Percentiles rank a stretch among this genome's conserved stretches.
phyloP scores from a whole-genome alignment of 2,329 filamentous ascomycete genomes.

The Microdochium paspali region DNA sequence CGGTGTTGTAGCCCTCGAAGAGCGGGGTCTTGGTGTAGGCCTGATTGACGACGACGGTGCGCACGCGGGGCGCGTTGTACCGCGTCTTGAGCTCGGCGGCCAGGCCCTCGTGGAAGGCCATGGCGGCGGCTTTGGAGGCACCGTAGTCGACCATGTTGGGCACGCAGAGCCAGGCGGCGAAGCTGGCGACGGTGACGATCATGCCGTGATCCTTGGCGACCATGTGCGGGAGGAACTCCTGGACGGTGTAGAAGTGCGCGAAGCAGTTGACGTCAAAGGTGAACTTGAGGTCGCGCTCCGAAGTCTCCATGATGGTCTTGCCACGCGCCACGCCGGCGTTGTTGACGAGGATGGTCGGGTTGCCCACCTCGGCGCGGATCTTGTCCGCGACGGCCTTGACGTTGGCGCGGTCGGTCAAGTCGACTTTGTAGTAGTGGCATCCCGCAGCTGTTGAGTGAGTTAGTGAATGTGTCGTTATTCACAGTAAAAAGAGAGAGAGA shows the following conservation, averaged over 20 bases:
- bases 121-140: slow-evolving; percentile 54
- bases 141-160: slow-evolving; percentile 61
- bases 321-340: slow-evolving; percentile 59
- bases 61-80: slow-evolving; percentile 54
- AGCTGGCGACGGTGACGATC: slow-evolving; percentile 59
- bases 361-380: slow-evolving; percentile 47
- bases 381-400: slow-evolving; percentile 40
- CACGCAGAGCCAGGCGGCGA: slow-evolving; percentile 50
- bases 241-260: slow-evolving; percentile 56
- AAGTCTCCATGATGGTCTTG: slow-evolving; percentile 48
- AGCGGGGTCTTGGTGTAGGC: slow-evolving; percentile 49
- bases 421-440: slow-evolving; percentile 57
- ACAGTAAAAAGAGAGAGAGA: too few species aligned
- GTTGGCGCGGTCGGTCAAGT: slow-evolving; percentile 49
- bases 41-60: slow-evolving; percentile 54
- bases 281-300: slow-evolving; percentile 49
- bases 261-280: slow-evolving; percentile 66
- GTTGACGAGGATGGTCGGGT: slow-evolving; percentile 63
- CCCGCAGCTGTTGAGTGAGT: slow-evolving; percentile 26
- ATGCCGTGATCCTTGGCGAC: slow-evolving; percentile 57
- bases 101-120: slow-evolving; percentile 60
- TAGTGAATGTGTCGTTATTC: slow-evolving; percentile 4
- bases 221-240: slow-evolving; percentile 61
- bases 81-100: slow-evolving; percentile 45
- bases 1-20: slow-evolving; percentile 42